A percentile compares a stretch with the other conserved stretches of the same genome.
phyloP scores from a whole-genome alignment of 2,329 filamentous ascomycete species.

The Aspergillus ibericus region DNA sequence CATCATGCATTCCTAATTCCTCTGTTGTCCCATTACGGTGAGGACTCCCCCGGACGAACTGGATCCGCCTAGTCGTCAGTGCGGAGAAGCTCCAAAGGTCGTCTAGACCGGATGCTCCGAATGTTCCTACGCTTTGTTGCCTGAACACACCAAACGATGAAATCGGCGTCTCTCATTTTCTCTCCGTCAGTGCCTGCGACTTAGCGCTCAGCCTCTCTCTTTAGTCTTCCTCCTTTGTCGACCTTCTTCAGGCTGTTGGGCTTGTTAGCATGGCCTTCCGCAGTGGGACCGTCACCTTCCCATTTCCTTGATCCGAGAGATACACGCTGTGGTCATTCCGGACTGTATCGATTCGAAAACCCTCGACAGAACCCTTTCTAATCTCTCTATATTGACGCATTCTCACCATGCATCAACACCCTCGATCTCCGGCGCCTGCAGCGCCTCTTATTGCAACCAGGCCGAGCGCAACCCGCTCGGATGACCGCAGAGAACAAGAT shows the following conservation, averaged over 20 bases:
- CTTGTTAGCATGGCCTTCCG: constrained; percentile 44
- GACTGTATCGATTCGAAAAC: constrained; percentile 7
- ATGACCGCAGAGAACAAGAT: constrained; percentile 70
- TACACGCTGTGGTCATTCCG: constrained; percentile 8
- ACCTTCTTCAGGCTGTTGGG: constrained; percentile 15
- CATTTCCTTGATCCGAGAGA: constrained; percentile 35
- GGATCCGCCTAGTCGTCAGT: constrained; percentile 29
- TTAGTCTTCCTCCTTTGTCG: constrained; percentile 7
- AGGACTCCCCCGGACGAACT: constrained; percentile 24
- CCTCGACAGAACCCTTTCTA: neutral
- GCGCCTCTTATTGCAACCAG: constrained; percentile 72
- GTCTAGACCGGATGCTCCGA: constrained; percentile 30
- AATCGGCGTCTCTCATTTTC: constrained; percentile 17
- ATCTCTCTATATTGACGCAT: neutral
- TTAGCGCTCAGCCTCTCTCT: constrained; percentile 14
- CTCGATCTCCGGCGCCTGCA: constrained; percentile 69
- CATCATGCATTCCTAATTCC: constrained; percentile 26
- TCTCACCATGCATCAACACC: constrained; percentile 82
- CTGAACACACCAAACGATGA: constrained; percentile 29
- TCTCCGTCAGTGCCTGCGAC: constrained; percentile 15
- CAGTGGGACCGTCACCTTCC: constrained; percentile 28
- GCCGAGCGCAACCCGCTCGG: constrained; percentile 70
- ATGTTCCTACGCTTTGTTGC: constrained; percentile 28
- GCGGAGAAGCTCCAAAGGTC: constrained; percentile 43
- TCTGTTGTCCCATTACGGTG: constrained; percentile 26